Evolutionary conservation across 129 eudicot genomes (phyloP), one percentile per base, ranked within the genome.

Genomic region (Dittrichia graveolens): DNA sequence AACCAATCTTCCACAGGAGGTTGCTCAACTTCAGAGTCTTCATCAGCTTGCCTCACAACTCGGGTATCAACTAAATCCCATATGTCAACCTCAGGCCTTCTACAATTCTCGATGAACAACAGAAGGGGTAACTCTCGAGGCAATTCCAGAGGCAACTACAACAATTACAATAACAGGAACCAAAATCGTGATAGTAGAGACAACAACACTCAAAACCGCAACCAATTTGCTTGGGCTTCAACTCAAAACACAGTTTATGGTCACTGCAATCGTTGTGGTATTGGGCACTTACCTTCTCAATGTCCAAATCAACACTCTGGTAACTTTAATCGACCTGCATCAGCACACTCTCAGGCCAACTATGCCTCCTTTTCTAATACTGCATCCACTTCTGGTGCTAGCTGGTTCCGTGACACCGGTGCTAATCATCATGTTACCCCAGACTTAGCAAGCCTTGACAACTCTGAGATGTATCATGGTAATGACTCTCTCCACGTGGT

Each of bases 1-100:
- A 24, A 24, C 31, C 31, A 24, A 0, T 24, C 31, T 24, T 24
- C 31, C 31, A 24, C 31, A 24, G 31, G 1, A 24, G 31, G 31
- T 24, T 24, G 31, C 31, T 24, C 31, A 24, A 24, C 31, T 24
- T 24, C 31, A 24, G 31, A 24, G 31, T 24, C 31, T 24, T 24
- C 72, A 66, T 12, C 45, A 1, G 8, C 6, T 66, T 24, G 72
- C 72, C 1, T 46, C 72, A 14, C 72, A 66, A 46, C 7, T 66
- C 0, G 45, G 58, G 2, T 47, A 19, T 34, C 44, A 66, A 47
- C 16, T 31, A 12, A 66, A 66, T 16, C 72, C 72, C 8, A 24
- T 66, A 18, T 24, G 44, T 3, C 12, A 35, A 12, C 44, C 58
- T 9, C 57, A 12, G 13, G 42, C 40, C 3, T 66, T 42, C 13